Evolutionary conservation across 768 basidiomycete species (phyloP), one percentile per base, ranked within the genome.

Genomic region (Hortiboletus campestris): DNA sequence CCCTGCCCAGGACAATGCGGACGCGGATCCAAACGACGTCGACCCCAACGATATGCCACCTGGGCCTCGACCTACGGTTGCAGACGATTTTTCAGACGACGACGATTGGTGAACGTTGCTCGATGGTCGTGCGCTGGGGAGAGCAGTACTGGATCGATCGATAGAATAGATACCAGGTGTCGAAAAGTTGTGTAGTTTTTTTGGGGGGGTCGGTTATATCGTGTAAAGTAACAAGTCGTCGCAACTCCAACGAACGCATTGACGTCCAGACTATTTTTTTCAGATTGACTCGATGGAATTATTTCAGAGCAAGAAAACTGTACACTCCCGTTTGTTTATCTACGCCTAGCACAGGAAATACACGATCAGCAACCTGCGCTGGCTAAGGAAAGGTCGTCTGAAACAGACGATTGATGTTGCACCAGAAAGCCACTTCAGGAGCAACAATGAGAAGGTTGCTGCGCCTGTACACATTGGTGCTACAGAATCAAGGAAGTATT

Each of bases 391-490:
- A 50, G 44, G 46, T 43, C 22, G 52, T 46, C 55, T 28, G 19
- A 19, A 35, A 50, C n/a, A 49, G 51, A 59, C 48, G 28, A 3
- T 68, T 13, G 7, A 54, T 68, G 2, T 68, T 53, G 67, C 67
- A 68, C 67, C 66, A 54, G 9, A 64, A 71, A 64, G 25, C 58
- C 67, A 68, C 67, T 68, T 68, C 67, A 71, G 67, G 69, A 64
- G 59, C 64, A 69, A 64, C 67, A 69, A 45, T 67, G 55, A 20
- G 19, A 43, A 32, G 17, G 43, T 43, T 69, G 69, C 67, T 61
- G 67, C 67, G 46, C 69, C 67, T 71, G 67, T 68, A 68, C 67
- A 68, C 67, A 56, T 16, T 51, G 69, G 67, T 68, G 67, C 67
- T 49, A 38, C n/a, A 31, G n/a, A 54, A 31, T 39, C 8, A 46